Evolutionary conservation across 305 asterid species (phyloP), one percentile per base, ranked within the genome.

Genomic region (Fraxinus ornus): DNA sequence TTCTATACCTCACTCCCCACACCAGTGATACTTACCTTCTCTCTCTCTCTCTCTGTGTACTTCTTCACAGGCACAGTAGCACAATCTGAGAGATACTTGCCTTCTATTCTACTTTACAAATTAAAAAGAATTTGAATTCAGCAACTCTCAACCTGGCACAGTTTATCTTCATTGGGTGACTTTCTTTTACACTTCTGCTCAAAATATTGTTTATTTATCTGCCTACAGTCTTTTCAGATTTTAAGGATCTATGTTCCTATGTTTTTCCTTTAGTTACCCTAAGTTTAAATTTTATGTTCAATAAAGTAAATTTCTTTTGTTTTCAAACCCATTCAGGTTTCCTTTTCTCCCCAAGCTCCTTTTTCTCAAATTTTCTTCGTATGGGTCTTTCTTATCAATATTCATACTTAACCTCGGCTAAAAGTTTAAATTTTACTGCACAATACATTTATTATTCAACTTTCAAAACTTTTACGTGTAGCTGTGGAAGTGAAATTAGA

Each of bases 161-260:
- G 62, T 52, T 5, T 33, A 39, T 60, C 64, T 80, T 62, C 52
- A 15, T 52, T 6, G 33, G 78, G 85, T 84, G 47, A 86, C 17
- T 62, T 3, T 66, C n/a, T 66, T 28, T 3, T 12, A 26, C 73
- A 17, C 62, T 68, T 66, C 28, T 70, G n/a, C 82, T n/a, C 17
- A 39, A 32, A 12, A 41, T 77, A 57, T 26, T 2, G 26, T 80
- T 39, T 35, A 26, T 68, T 37, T 12, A 52, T 52, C 15, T 17
- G 12, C 10, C 33, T 2, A 28, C 62, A 4, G 80, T 60, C 68
- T 36, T 55, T 21, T 57, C 44, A 32, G 77, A n/a, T 71, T 75
- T 79, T 44, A 39, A 22, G 66, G 75, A 39, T 36, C 33, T 33
- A 8, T 79, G 64, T 26, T 79, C 21, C 39, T 10, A 33, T 41